Evolutionary conservation across 2,329 filamentous ascomycete genomes (phyloP), one percentile per base, ranked within the genome.

Genomic region (Trichoderma sp.): DNA sequence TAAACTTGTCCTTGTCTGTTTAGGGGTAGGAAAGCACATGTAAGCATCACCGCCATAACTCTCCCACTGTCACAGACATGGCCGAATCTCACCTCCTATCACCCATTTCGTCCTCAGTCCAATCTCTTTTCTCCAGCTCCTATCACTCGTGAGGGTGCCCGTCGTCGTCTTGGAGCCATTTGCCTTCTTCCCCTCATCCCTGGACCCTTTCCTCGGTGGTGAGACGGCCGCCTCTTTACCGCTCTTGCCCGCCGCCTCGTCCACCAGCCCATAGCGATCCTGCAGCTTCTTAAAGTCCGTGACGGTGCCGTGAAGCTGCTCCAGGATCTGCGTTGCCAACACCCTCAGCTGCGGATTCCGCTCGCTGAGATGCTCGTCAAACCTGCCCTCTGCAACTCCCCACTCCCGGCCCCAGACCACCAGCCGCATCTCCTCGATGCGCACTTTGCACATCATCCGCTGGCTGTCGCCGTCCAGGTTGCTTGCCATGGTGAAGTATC

Each of bases 401-500:
- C 82, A 83, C 70, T 83, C 80, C 35, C 82, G 74, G 19, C 82
- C 82, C 82, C 82, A 83, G 67, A 83, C 80, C 34, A 81, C 73
- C 39, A 83, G 76, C 4, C 82, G 77, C 80, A 82, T 83, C 77
- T 84, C 82, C 74, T 84, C 82, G 71, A 84, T 84, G 60, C 80
- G 79, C 65, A 83, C 80, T 71, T 84, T 84, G 75, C 81, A 83
- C 52, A 82, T 73, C 35, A 84, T 74, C 45, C 79, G 77, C 72
- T 82, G 79, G 68, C 76, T 78, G 72, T 83, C 81, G 25, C 73
- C 73, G 67, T 82, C 80, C n/a, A 83, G 74, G 56, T 81, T 78
- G 48, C 75, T 72, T 1, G 82, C 81, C 17, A 77, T 74, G 17
- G 79, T 79, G 73, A 84, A 83, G 76, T 81, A 79, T 32, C 76